Evolutionary conservation across 164 flowering plant genomes (phyloP).

Genomic region (Warburgia ugandensis): DNA sequence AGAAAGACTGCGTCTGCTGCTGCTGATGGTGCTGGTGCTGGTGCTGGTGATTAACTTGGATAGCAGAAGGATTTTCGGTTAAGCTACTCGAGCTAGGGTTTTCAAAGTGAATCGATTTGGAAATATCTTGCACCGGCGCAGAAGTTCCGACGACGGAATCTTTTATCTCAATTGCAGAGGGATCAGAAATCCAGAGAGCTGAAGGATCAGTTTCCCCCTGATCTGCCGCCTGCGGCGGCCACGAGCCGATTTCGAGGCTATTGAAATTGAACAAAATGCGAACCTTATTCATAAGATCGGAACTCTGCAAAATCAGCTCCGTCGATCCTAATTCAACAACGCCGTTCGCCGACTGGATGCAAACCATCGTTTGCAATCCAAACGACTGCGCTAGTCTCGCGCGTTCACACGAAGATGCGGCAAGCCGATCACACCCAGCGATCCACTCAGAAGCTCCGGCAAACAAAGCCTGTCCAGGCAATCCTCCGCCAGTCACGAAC

Average conservation of each 20-base stretch:
- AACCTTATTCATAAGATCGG: conserved; percentile 74
- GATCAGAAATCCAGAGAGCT: conserved; percentile 61
- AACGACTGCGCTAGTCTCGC: conserved; percentile 61
- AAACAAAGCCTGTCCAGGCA: conserved; percentile 71
- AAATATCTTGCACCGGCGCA: conserved; percentile 11
- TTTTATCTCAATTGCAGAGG: conserved; percentile 29
- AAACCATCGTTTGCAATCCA: conserved; percentile 80
- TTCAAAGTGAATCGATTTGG: conserved; percentile 31
- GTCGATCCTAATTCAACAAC: conserved; percentile 91
- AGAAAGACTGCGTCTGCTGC: conserved; percentile 30
- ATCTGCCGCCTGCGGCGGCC: conserved; percentile 22
- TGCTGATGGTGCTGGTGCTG: conserved; percentile 7
- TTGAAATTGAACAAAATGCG: conserved; percentile 55
- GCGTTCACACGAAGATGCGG: conserved; percentile 48
- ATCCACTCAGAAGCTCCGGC: conserved; percentile 47
- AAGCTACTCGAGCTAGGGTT: conserved; percentile 38
- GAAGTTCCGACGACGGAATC: conserved; percentile 17
- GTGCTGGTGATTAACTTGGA: conserved; percentile 8
- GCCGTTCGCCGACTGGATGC: conserved; percentile 62
- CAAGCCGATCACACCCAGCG: conserved; percentile 48
- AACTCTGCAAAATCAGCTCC: conserved; percentile 48
- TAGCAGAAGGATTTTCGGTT: conserved; percentile 35
- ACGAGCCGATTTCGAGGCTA: conserved; percentile 21
- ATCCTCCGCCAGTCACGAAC: conserved; percentile 48
- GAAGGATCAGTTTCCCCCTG: conserved; percentile 64